Percentiles rank a stretch among this genome's conserved stretches.
phyloP scores from a whole-genome alignment of 2,329 filamentous ascomycete genomes.

The Monosporascus sp. region DNA sequence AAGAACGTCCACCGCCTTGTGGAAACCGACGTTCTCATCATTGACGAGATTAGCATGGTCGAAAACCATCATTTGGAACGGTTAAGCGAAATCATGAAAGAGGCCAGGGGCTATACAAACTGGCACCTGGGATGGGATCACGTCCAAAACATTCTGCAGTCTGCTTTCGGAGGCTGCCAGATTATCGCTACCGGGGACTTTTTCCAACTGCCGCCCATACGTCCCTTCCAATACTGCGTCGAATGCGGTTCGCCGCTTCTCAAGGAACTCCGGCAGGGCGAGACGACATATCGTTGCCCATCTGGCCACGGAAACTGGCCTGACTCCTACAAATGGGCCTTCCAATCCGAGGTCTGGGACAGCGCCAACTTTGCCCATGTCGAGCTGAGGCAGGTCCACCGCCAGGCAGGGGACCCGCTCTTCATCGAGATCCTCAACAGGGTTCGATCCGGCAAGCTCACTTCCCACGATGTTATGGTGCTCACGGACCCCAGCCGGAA shows the following conservation, averaged over 20 bases:
- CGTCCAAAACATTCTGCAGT: too few relatives aligned
- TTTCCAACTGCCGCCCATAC: constrained; percentile 50
- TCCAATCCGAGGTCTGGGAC: constrained; percentile 46
- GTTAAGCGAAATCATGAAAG: constrained; percentile 42
- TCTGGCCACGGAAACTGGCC: constrained; percentile 26
- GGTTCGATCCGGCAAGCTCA: constrained; percentile 38
- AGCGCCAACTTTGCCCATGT: constrained; percentile 44
- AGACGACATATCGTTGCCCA: constrained; percentile 20
- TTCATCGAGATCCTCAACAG: constrained; percentile 49
- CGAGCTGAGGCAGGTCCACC: constrained; percentile 45
- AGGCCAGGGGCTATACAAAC: constrained; percentile 5
- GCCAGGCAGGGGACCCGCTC: constrained; percentile 40
- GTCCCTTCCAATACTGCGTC: constrained; percentile 44
- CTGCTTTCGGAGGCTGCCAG: constrained; percentile 38
- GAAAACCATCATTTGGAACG: constrained; percentile 50
- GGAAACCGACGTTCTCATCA: constrained; percentile 50
- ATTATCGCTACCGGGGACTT: constrained; percentile 52
- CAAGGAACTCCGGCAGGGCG: not conserved
- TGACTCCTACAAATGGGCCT: constrained; percentile 53
- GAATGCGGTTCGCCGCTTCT: constrained; percentile 33
- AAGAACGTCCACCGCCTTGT: constrained; percentile 22
- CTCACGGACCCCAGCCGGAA: constrained; percentile 36
- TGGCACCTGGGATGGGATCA: too few relatives aligned
- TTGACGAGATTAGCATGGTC: constrained; percentile 64
- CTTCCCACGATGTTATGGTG: constrained; percentile 25